Conservation (phyloP, 2,329 filamentous ascomycete genomes). For the Exophiala viscosa region DNA sequence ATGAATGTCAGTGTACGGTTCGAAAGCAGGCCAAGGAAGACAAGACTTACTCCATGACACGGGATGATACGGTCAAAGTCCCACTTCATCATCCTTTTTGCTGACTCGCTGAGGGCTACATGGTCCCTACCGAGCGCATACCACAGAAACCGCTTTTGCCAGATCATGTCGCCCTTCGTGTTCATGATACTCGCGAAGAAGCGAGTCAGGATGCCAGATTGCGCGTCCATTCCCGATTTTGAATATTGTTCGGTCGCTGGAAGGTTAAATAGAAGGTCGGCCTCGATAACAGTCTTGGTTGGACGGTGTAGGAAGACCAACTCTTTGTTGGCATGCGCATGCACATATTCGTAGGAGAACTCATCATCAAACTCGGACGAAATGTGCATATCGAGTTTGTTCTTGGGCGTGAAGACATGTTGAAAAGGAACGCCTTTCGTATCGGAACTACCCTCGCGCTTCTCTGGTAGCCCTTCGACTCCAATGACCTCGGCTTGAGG, state of each 20-base stretch:
- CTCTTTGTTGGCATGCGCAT: slow-evolving; percentile 77
- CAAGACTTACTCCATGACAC: slow-evolving; percentile 64
- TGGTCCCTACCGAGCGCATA: slow-evolving; percentile 66
- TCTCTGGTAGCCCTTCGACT: slow-evolving; percentile 77
- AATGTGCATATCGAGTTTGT: slow-evolving; percentile 54
- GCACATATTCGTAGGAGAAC: slow-evolving; percentile 81
- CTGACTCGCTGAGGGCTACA: slow-evolving; percentile 64
- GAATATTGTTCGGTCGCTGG: slow-evolving; percentile 82
- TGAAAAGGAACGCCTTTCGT: slow-evolving; percentile 61
- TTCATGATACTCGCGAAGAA: slow-evolving; percentile 57
- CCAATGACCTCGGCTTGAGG: slow-evolving; percentile 77
- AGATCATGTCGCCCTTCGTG: slow-evolving; percentile 62
- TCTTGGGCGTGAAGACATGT: slow-evolving; percentile 59
- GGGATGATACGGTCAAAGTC: slow-evolving; percentile 82
- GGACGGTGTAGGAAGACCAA: slow-evolving; percentile 82
- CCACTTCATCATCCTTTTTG: slow-evolving; percentile 69
- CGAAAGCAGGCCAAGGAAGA: too few relatives aligned
- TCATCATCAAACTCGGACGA: slow-evolving; percentile 78
- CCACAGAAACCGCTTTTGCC: slow-evolving; percentile 79
- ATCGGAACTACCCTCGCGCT: slow-evolving; percentile 60
- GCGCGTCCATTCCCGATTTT: slow-evolving; percentile 48
- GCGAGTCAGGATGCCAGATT: slow-evolving; percentile 57
- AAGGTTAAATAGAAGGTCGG: slow-evolving; percentile 88
- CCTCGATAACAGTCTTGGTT: slow-evolving; percentile 74
- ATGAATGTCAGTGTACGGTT: too few relatives aligned